Evolutionary conservation across 1,284 basidiomycete species (phyloP), one percentile per base, ranked within the genome.

Genomic region (Microbotryomycetes sp.): DNA sequence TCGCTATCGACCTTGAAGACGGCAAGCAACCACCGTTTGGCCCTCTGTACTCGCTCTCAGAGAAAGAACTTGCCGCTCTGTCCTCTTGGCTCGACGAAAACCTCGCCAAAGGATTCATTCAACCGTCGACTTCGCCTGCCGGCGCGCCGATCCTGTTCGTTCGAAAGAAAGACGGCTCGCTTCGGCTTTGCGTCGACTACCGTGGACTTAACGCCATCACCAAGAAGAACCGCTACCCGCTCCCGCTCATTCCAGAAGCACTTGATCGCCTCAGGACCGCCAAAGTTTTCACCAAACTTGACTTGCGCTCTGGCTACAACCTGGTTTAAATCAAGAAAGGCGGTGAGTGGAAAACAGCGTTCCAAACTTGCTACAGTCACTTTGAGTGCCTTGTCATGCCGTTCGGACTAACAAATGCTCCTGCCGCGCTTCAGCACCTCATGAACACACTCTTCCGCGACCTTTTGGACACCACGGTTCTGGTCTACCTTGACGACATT

Each of bases 381-480:
- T 79, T 73, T 62, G 74, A 79, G 64, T 76, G 66, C 57, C 57
- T 69, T 2, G 76, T 79, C 31, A 75, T 79, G 75, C 76, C 75
- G 0, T 78, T 78, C 54, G 75, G 78, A 0, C 68, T 79, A 5
- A 75, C 73, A 50, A 80, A 79, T 62, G 75, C 75, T 0, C 78
- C 77, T 0, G 72, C 75, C 1, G 66, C 71, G 0, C 76, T 77
- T 65, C 76, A 78, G 56, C 57, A 57, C n/a, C 64, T 74, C 30
- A 71, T 75, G 56, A 72, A 75, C 57, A 62, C 71, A 54, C 54
- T 61, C 18, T 68, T 76, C 46, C 31, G 61, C 0, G 69, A 74
- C 51, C 48, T 72, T 21, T 57, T 76, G 0, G 73, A 76, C 57
- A 29, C 60, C 3, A 67, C 55, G 52, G 66, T 73, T 6, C 55